These are phyloP conservation scores for Neofusicoccum cordaticola DNA, from an alignment of 2,329 filamentous ascomycete genomes.

Conservation along the genomic window DNA sequence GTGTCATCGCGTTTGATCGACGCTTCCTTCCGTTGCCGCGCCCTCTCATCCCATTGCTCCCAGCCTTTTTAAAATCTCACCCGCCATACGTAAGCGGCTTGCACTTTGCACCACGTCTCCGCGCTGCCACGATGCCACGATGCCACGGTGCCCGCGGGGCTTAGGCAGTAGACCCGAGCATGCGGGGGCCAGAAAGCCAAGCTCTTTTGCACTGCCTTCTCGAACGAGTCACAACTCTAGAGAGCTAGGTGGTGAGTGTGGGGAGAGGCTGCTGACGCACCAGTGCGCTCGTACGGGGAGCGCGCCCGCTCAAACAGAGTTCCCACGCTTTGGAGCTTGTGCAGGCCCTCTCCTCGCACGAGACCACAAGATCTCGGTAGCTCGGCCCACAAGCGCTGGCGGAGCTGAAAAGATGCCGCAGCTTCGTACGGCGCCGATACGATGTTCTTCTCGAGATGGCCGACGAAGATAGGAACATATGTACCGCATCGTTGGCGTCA, in stretches of 20 bases:
- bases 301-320: neutral
- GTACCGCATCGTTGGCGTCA: neutral
- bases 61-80: neutral
- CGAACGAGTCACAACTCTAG: neutral
- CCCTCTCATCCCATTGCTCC: neutral
- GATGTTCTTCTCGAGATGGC: neutral
- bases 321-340: neutral
- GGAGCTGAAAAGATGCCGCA: neutral
- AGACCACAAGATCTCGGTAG: neutral
- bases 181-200: neutral
- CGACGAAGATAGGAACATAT: neutral
- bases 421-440: neutral
- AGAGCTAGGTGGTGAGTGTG: neutral
- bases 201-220: neutral
- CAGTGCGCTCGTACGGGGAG: neutral
- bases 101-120: neutral
- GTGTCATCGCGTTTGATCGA: constrained; percentile 1
- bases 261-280: neutral
- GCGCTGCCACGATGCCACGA: neutral
- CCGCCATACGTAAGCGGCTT: constrained; percentile 2
- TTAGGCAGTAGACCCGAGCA: neutral
- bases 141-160: neutral
- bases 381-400: neutral
- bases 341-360: neutral
- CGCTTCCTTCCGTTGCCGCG: neutral